Evolutionary conservation across 2,329 filamentous ascomycete genomes (phyloP).

Genomic region (Colletotrichum magnum): DNA sequence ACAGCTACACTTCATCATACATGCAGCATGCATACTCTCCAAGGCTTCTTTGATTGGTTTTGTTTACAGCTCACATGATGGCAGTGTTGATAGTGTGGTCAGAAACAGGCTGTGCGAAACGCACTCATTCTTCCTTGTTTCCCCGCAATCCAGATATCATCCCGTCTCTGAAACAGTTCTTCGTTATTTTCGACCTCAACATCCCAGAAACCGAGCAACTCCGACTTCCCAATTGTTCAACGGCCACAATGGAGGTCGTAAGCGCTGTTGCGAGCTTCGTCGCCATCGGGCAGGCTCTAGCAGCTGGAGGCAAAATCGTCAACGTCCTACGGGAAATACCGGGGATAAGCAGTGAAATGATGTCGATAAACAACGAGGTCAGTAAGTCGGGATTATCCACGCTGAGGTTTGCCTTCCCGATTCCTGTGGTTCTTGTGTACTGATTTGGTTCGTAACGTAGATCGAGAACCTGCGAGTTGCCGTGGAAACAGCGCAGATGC

Average conservation of each 20-base stretch:
- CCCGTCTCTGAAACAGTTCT: neutral
- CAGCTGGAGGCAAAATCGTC: neutral
- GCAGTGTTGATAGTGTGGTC: neutral
- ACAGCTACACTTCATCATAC: neutral
- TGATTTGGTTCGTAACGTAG: too few species aligned
- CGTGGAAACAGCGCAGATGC: too few species aligned
- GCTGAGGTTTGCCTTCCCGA: too few species aligned
- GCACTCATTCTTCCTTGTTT: too few species aligned
- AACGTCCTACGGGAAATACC: too few species aligned
- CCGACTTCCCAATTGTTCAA: too few species aligned
- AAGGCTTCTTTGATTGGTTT: neutral
- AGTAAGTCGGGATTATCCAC: too few species aligned
- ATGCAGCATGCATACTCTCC: neutral
- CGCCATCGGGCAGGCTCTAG: conserved; percentile 34
- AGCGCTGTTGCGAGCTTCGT: conserved; percentile 36
- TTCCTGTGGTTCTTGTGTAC: too few species aligned
- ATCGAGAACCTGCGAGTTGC: too few species aligned
- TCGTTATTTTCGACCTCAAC: neutral
- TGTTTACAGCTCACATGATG: neutral
- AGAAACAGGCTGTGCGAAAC: neutral
- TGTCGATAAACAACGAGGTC: too few species aligned
- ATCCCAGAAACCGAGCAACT: too few species aligned
- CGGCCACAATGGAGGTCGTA: conserved; percentile 29
- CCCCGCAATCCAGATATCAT: neutral
- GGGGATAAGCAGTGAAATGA: too few species aligned